phyloP scores from a whole-genome alignment of 2,329 filamentous ascomycete species.

The Diplodia mutila region DNA sequence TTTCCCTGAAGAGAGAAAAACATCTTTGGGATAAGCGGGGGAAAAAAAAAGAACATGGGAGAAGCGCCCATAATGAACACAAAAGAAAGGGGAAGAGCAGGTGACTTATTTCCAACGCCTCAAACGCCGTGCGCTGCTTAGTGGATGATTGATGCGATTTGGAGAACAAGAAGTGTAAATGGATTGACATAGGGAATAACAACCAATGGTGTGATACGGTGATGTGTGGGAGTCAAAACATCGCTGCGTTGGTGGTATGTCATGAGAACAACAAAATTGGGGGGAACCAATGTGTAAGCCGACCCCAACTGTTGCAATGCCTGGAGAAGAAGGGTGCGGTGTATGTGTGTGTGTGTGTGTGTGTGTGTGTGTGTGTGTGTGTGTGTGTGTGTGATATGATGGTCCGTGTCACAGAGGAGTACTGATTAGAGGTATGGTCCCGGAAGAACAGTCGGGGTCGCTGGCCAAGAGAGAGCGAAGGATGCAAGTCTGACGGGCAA shows the following conservation, averaged over 20 bases:
- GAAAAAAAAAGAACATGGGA: not conserved
- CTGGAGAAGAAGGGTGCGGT: not conserved
- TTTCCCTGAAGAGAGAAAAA: not conserved
- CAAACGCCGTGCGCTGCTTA: constrained; percentile 20
- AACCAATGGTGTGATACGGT: constrained; percentile 10
- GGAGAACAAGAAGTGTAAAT: constrained; percentile 10
- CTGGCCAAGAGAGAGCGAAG: not conserved
- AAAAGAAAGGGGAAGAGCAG: constrained; percentile 19
- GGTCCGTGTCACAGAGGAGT: not conserved
- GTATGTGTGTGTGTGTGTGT: not conserved
- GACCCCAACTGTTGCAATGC: constrained; percentile 11
- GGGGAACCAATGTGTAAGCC: constrained; percentile 11
- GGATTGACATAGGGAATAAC: constrained; percentile 17
- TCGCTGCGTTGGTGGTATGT: constrained; percentile 22
- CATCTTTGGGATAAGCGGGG: constrained; percentile 2
- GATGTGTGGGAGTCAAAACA: constrained; percentile 21
- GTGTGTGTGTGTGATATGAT: not conserved
- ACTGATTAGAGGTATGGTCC: constrained; percentile 8
- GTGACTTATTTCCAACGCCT: constrained; percentile 22
- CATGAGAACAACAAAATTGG: constrained; percentile 21
- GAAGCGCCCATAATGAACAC: constrained; percentile 1
- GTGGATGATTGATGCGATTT: constrained; percentile 22
- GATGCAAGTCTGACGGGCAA: constrained; percentile 2
- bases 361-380: not conserved
- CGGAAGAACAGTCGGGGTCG: constrained; percentile 9